Evolutionary conservation across 805 yeast species (phyloP), one percentile per base, ranked within the genome.

Genomic region (Monosporozyma unispora): DNA sequence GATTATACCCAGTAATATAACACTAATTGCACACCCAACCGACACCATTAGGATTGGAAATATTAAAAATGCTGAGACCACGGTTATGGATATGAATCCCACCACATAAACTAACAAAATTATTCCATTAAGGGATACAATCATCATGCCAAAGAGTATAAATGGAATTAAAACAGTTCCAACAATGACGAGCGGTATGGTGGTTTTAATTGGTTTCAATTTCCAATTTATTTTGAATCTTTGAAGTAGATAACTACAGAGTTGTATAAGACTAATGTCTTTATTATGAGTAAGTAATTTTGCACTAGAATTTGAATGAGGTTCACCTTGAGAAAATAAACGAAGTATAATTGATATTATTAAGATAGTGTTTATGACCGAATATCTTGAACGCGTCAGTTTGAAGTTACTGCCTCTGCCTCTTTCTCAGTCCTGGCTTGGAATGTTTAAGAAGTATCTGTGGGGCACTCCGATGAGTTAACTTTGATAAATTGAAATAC

Each of bases 41-140:
- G 70, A 64, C 3, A 57, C 39, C 1, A 52, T 48, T 43, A 66
- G 42, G 35, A 64, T 48, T 22, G 70, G 70, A 2, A 61, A 45
- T 25, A 66, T 57, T 25, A 64, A 53, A 11, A 60, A 22, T 2
- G 63, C 50, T 3, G 68, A 60, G 2, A 53, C 16, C n/a, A 54
- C 27, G 3, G 57, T 59, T 22, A 61, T 51, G 3, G 49, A 33
- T 12, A 62, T 39, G 45, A 62, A 64, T 16, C 58, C 44, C 1
- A 54, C 40, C 14, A 64, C 44, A 49, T 63, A 63, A 18, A 58
- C 31, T 29, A 61, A 42, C 31, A 61, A 56, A 39, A 54, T 54
- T 23, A 58, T 7, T 8, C 62, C 51, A 5, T 61, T 53, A 14
- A 59, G 39, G 28, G 65, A 52, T 23, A 61, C 48, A 54, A 60